Base-by-base conservation (phyloP, 2,329 filamentous ascomycete species). In the Colletotrichum plurivorum region DNA sequence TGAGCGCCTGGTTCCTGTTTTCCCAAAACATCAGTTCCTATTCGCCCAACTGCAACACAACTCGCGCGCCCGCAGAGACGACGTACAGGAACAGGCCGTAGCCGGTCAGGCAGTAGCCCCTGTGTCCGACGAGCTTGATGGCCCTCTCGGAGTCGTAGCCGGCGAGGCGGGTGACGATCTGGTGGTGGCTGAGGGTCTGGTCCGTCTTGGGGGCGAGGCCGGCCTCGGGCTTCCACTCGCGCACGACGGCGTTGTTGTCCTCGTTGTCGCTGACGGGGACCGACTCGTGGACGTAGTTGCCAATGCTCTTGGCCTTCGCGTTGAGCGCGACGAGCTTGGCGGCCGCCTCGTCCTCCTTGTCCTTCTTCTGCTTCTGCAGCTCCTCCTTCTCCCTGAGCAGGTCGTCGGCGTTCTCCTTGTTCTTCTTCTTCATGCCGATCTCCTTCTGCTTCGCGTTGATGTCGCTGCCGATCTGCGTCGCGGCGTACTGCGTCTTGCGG, bases 61-160 rank as follows among this genome's bases (percentile, higher is more conserved):
- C 2, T 4, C 12, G 7, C 5, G 8, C 1, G 16, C 20, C 5
- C 48, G 48, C 48, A 2, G 20, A n/a, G 20, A 27, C 39, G 4
- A 70, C 70, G 18, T 51, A 75, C 72, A 97, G 85, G 80, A 95
- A 95, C 46, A 98, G 90, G 70, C 95, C 96, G 85, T 95, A 97
- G 71, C 92, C 92, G 67, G 91, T 94, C 76, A 98, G 83, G 83
- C 95, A 98, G 84, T 98, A 98, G 46, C 95, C 95, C 75, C 95
- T 89, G 82, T 98, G 95, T 60, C 96, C 95, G 52, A 97, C 95
- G 72, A 98, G 89, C 86, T 98, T 98, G 72, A 94, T 93, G 73
- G 94, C 94, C 73, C 96, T 92, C 77, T 97, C 94, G 1, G 94
- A 93, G 78, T 98, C 96, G 78, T 97, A 98, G 62, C 95, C 95